phyloP scores from a whole-genome alignment of 345 rosid species.

The Bruguiera parviflora region DNA sequence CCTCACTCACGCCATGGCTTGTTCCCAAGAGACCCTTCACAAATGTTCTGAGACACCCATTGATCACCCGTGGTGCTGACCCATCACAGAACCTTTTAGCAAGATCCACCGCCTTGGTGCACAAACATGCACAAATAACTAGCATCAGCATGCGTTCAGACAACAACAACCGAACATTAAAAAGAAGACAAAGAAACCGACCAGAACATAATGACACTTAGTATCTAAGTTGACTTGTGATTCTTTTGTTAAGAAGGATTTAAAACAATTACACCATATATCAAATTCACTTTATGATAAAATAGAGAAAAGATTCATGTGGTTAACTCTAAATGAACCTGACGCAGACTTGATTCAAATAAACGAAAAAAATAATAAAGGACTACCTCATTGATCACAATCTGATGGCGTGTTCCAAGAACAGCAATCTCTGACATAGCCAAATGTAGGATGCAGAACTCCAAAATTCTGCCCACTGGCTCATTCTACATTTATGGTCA shows the following conservation, averaged over 20 bases:
- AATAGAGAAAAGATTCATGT: too few relatives aligned
- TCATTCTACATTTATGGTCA: slow-evolving; percentile 40
- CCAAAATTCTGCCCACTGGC: slow-evolving; percentile 85
- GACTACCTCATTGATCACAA: slow-evolving; percentile 86
- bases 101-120: slow-evolving; percentile 83
- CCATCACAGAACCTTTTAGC: slow-evolving; percentile 97
- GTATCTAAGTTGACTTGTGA: neutral
- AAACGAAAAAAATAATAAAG: neutral
- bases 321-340: neutral
- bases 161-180: neutral
- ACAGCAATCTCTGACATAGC: slow-evolving; percentile 91
- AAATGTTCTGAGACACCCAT: slow-evolving; percentile 90
- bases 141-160: slow-evolving; percentile 1
- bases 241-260: too few relatives aligned
- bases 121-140: neutral
- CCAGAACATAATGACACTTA: neutral
- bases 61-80: slow-evolving; percentile 82
- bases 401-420: slow-evolving; percentile 81
- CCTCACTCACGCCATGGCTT: slow-evolving; percentile 14
- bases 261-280: too few relatives aligned
- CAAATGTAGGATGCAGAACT: slow-evolving; percentile 82
- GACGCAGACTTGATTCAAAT: too few relatives aligned
- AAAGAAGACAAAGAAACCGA: neutral
- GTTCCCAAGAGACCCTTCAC: slow-evolving; percentile 47
- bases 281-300: too few relatives aligned